These are phyloP conservation scores for Colletotrichum spaethianum DNA, from an alignment of 2,329 filamentous ascomycete species.

Conservation along the genomic window DNA sequence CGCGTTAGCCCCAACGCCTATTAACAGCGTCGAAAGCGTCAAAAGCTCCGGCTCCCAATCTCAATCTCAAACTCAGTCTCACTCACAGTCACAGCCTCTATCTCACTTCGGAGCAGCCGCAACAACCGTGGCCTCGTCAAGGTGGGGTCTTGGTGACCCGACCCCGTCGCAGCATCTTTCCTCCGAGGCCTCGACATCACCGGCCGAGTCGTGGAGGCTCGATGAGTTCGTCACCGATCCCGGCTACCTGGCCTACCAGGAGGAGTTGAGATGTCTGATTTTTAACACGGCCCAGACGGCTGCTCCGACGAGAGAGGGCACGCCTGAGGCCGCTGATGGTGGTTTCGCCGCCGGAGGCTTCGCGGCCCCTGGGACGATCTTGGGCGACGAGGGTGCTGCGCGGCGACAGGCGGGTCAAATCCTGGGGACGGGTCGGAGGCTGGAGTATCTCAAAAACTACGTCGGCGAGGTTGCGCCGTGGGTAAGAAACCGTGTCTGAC, in stretches of 20 bases:
- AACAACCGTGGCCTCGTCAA: slow-evolving; percentile 21
- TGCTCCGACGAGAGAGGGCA: slow-evolving; percentile 57
- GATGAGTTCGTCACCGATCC: slow-evolving; percentile 57
- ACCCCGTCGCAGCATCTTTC: slow-evolving; percentile 37
- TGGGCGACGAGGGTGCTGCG: slow-evolving; percentile 26
- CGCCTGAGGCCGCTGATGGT: slow-evolving; percentile 47
- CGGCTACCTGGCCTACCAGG: slow-evolving; percentile 60
- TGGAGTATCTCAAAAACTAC: slow-evolving; percentile 63
- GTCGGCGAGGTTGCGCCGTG: slow-evolving; percentile 68
- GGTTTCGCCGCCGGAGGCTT: slow-evolving; percentile 26
- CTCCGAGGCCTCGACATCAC: slow-evolving; percentile 43
- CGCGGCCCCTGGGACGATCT: slow-evolving; percentile 34
- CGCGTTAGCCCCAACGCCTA: slow-evolving; percentile 10
- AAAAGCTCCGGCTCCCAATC: slow-evolving; percentile 21
- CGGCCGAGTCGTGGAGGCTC: slow-evolving; percentile 49
- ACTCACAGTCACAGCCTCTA: background rate
- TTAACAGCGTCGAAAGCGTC: slow-evolving; percentile 16
- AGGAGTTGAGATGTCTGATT: slow-evolving; percentile 61
- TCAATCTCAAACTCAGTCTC: background rate
- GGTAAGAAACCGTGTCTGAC: slow-evolving; percentile 49
- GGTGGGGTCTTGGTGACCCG: slow-evolving; percentile 30
- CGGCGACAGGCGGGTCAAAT: slow-evolving; percentile 29
- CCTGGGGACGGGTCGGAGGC: slow-evolving; percentile 51
- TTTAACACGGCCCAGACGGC: slow-evolving; percentile 61
- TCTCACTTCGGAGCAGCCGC: slow-evolving; percentile 19